These are phyloP conservation scores for Sordaria brevicollis DNA, from an alignment of 495 filamentous ascomycete genomes.

Conservation along the genomic window DNA sequence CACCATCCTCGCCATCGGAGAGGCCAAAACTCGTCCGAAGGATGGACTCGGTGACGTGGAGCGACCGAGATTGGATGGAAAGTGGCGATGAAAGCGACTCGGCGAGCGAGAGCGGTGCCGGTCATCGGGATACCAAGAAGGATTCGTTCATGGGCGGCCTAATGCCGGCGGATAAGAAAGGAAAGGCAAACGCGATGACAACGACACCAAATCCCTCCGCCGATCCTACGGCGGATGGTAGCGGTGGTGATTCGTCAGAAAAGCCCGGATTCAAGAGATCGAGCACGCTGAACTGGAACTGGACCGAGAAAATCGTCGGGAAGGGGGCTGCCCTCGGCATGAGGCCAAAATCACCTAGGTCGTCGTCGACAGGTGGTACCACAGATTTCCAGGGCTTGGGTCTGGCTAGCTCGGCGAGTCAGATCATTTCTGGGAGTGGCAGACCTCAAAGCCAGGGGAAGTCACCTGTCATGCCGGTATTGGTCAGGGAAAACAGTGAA, in stretches of 20 bases:
- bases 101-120: conserved; percentile 15
- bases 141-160: conserved; percentile 1
- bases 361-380: neutral
- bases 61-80: conserved; percentile 42
- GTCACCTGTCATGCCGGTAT: neutral
- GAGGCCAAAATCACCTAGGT: neutral
- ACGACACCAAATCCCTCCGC: neutral
- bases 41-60: conserved; percentile 38
- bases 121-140: conserved; percentile 1
- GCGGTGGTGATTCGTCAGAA: neutral
- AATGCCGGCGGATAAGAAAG: conserved; percentile 1
- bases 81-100: conserved; percentile 40
- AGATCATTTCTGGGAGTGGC: neutral
- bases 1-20: conserved; percentile 7
- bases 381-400: neutral
- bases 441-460: neutral
- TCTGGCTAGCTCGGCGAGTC: neutral
- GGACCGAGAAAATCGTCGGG: conserved; percentile 48
- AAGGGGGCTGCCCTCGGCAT: conserved; percentile 22
- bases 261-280: conserved; percentile 1
- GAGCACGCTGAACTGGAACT: conserved; percentile 36
- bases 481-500: neutral
- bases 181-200: neutral
- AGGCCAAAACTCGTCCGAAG: conserved; percentile 21
- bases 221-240: neutral